phyloP scores from a whole-genome alignment of 768 basidiomycete genomes.

The Rhodotorula graminis region DNA sequence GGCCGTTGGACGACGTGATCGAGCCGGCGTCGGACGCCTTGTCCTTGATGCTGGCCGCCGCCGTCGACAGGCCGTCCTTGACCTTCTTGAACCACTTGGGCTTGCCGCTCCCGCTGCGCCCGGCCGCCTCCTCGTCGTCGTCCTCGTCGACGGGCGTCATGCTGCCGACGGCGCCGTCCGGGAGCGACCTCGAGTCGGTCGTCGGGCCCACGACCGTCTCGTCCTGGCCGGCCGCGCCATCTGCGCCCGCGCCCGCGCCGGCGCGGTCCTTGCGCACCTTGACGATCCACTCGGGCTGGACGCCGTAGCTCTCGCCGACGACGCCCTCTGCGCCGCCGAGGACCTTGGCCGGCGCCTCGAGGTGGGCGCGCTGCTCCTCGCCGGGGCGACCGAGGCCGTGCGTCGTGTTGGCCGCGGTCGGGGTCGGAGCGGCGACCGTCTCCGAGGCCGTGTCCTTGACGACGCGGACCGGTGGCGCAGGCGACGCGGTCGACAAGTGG shows the following conservation, averaged over 20 bases:
- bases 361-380: background rate
- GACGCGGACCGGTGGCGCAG: background rate
- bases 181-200: too few species aligned
- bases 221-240: too few species aligned
- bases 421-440: conserved; percentile 4
- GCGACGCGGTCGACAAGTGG: background rate
- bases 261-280: background rate
- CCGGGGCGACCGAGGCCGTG: background rate
- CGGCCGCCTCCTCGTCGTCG: background rate
- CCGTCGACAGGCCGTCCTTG: conserved; percentile 7
- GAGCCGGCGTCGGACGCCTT: conserved; percentile 8
- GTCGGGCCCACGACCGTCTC: too few species aligned
- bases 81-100: conserved; percentile 29
- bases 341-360: background rate
- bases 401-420: background rate
- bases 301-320: conserved; percentile 21
- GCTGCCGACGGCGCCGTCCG: too few species aligned
- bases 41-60: conserved; percentile 24
- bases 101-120: background rate
- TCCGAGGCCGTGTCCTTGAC: conserved; percentile 5
- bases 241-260: too few species aligned
- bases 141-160: background rate
- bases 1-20: background rate
- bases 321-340: conserved; percentile 16
- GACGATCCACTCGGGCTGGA: conserved; percentile 24